Percentiles rank a stretch among this genome's conserved stretches.
Conservation (phyloP, 2,329 filamentous ascomycete species). For the Ophiostoma novo-ulmi region DNA sequence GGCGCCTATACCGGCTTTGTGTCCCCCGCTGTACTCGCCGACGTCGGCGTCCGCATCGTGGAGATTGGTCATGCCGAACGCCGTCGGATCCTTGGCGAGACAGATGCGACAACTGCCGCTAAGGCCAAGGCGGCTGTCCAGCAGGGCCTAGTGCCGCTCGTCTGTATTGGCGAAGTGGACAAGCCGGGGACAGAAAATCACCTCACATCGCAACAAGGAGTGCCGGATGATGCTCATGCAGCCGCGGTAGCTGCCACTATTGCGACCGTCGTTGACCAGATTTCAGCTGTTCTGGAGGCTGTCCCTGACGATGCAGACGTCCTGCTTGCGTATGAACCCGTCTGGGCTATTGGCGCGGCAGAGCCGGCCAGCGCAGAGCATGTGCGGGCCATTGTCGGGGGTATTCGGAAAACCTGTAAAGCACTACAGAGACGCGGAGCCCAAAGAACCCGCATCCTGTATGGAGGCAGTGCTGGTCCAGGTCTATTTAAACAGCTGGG, state of each 20-base stretch:
- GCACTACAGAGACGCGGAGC: conserved; percentile 47
- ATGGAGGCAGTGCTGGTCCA: conserved; percentile 77
- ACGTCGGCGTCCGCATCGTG: conserved; percentile 66
- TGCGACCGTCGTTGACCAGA: conserved; percentile 60
- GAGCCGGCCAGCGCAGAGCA: conserved; percentile 68
- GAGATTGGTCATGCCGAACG: conserved; percentile 80
- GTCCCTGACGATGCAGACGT: conserved; percentile 61
- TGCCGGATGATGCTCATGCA: conserved; percentile 45
- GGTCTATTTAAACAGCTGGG: conserved; percentile 66
- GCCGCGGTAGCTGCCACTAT: conserved; percentile 54
- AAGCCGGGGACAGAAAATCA: conserved; percentile 23
- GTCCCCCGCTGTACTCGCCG: conserved; percentile 60
- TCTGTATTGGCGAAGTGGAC: conserved; percentile 72
- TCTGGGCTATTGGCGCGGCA: conserved; percentile 78
- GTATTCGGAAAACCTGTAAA: conserved; percentile 52
- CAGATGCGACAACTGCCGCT: conserved; percentile 59
- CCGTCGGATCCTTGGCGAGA: conserved; percentile 66
- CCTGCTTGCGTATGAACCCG: conserved; percentile 78
- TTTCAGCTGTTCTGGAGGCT: conserved; percentile 57
- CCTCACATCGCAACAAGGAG: too few species aligned
- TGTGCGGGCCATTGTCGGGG: conserved; percentile 64
- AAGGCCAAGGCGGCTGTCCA: conserved; percentile 65
- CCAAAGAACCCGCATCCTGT: conserved; percentile 60
- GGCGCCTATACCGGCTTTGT: conserved; percentile 77
- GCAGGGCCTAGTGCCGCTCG: conserved; percentile 68